These are phyloP conservation scores for Candida glucosophila DNA, from an alignment of 1,139 yeast species.

Conservation along the genomic window DNA sequence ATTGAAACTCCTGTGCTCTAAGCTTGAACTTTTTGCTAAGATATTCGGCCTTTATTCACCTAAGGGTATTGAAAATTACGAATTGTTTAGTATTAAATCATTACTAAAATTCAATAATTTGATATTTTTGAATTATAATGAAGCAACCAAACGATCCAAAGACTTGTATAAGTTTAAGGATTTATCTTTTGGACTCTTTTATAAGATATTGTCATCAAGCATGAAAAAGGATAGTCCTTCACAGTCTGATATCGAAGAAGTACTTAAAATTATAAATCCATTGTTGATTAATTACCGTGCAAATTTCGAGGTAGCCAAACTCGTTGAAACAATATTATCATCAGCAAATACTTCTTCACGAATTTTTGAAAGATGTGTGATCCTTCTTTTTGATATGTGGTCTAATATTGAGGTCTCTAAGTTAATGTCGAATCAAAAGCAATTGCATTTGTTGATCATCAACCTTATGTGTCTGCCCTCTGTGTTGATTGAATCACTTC, in stretches of 20 bases:
- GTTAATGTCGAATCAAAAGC: constrained; percentile 56
- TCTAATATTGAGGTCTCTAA: constrained; percentile 48
- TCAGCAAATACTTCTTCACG: no score
- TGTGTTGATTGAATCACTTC: constrained; percentile 12
- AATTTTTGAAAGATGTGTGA: no score
- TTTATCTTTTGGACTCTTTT: constrained; percentile 26
- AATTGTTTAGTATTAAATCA: constrained; percentile 4
- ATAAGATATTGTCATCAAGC: constrained; percentile 9
- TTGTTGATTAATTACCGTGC: constrained; percentile 17
- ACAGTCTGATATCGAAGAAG: constrained; percentile 4
- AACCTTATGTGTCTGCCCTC: constrained; percentile 25
- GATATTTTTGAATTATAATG: constrained; percentile 16
- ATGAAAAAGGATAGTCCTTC: constrained; percentile 1
- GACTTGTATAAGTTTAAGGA: constrained; percentile 40
- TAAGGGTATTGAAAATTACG: constrained; percentile 2
- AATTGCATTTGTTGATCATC: constrained; percentile 51
- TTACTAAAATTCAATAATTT: constrained; percentile 11
- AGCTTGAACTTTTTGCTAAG: constrained; percentile 25
- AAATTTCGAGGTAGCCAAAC: constrained; percentile 16
- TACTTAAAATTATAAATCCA: constrained; percentile 11
- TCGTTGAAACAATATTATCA: no score
- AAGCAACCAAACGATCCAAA: constrained; percentile 15
- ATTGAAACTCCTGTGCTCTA: constrained; percentile 19
- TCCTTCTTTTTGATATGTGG: constrained; percentile 45
- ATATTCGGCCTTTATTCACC: constrained; percentile 7